Evolutionary conservation across 2,329 filamentous ascomycete species (phyloP).

Genomic region (Aspergillus felis): DNA sequence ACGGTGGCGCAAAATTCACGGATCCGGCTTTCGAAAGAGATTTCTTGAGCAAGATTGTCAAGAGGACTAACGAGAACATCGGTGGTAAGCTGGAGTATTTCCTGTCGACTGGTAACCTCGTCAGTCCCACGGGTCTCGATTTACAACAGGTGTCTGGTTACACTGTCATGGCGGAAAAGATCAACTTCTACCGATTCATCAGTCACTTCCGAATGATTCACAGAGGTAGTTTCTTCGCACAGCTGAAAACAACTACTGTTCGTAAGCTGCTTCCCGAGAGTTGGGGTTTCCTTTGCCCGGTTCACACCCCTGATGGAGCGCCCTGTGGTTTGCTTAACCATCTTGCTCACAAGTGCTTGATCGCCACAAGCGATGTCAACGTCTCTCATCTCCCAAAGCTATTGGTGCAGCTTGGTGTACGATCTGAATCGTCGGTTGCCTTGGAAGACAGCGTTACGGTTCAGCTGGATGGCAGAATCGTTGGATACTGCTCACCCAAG

Average conservation of each 20-base stretch:
- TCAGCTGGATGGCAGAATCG: conserved; percentile 81
- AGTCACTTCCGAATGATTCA: conserved; percentile 99
- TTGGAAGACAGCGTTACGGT: conserved; percentile 81
- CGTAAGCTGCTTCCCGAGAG: conserved; percentile 93
- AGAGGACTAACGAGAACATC: conserved; percentile 80
- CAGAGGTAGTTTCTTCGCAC: conserved; percentile 96
- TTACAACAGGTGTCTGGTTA: conserved; percentile 92
- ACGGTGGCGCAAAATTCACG: conserved; percentile 59
- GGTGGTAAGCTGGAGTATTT: conserved; percentile 90
- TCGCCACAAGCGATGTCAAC: conserved; percentile 73
- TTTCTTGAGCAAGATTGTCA: conserved; percentile 73
- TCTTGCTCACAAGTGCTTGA: conserved; percentile 88
- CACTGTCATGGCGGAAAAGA: conserved; percentile 95
- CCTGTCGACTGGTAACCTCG: conserved; percentile 88
- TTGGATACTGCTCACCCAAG: conserved; percentile 85
- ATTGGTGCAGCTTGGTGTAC: conserved; percentile 74
- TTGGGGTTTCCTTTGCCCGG: conserved; percentile 96
- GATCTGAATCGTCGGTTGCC: conserved; percentile 69
- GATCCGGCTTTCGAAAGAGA: conserved; percentile 74
- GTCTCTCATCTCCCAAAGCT: conserved; percentile 70
- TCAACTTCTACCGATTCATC: conserved; percentile 98
- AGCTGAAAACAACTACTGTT: conserved; percentile 94
- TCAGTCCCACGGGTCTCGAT: conserved; percentile 87
- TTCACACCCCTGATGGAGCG: conserved; percentile 93
- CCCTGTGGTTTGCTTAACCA: conserved; percentile 95